phyloP scores from a whole-genome alignment of 1,284 basidiomycete species.

The Abortiporus biennis region DNA sequence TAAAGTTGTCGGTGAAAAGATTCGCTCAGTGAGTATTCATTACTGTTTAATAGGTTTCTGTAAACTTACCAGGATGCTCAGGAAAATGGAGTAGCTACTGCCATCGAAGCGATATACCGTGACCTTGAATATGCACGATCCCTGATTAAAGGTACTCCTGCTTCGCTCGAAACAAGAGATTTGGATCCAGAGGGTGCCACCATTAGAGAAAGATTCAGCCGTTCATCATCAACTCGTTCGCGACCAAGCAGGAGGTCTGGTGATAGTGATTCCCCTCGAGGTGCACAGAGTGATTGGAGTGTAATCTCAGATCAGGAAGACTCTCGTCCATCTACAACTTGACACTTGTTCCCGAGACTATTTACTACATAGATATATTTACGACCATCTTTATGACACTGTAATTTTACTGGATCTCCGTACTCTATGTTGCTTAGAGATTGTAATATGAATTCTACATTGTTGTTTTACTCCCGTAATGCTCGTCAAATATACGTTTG shows the following conservation, averaged over 20 bases:
- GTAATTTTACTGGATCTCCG: background rate
- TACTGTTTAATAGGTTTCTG: slow-evolving; percentile 3
- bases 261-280: slow-evolving; percentile 46
- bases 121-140: slow-evolving; percentile 87
- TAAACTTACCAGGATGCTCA: slow-evolving; percentile 28
- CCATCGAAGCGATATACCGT: slow-evolving; percentile 89
- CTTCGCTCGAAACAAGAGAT: slow-evolving; percentile 28
- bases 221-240: slow-evolving; percentile 21
- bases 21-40: slow-evolving; percentile 56
- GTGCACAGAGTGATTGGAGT: slow-evolving; percentile 72
- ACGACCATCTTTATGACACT: background rate
- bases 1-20: slow-evolving; percentile 75
- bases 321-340: background rate
- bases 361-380: background rate
- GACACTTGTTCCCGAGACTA: background rate
- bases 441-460: too few species aligned
- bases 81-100: slow-evolving; percentile 87
- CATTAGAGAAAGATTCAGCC: slow-evolving; percentile 28
- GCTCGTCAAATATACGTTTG: slow-evolving; percentile 73
- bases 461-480: slow-evolving; percentile 47
- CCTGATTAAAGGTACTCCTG: slow-evolving; percentile 55
- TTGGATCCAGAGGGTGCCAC: slow-evolving; percentile 39
- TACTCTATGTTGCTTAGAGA: too few species aligned
- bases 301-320: slow-evolving; percentile 74
- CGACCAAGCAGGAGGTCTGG: slow-evolving; percentile 46